Evolutionary conservation across 176 grass and related monocot species (phyloP).

Genomic region (Phragmites australis): DNA sequence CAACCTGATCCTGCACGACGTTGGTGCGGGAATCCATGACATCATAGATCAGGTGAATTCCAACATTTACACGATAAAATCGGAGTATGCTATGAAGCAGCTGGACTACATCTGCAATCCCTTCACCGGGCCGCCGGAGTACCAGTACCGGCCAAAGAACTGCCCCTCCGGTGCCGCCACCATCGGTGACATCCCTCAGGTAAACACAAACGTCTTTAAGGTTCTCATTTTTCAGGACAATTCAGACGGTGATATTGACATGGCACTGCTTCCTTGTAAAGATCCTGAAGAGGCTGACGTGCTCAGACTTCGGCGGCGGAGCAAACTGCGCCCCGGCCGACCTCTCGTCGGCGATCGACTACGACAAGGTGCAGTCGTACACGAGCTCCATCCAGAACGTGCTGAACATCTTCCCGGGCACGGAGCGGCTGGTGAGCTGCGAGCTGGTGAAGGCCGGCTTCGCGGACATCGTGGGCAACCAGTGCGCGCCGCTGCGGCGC

Average conservation of each 20-base stretch:
- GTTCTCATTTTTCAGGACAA: background rate
- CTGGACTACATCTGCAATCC: conserved; percentile 92
- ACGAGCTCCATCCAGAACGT: conserved; percentile 88
- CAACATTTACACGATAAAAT: conserved; percentile 72
- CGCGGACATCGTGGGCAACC: conserved; percentile 61
- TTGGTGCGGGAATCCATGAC: conserved; percentile 66
- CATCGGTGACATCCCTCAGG: conserved; percentile 90
- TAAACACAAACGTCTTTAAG: background rate
- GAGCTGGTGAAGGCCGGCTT: conserved; percentile 71
- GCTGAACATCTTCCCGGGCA: conserved; percentile 81
- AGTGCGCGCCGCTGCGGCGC: conserved; percentile 64
- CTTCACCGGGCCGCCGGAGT: conserved; percentile 75
- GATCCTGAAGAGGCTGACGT: conserved; percentile 76
- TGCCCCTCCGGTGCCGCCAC: conserved; percentile 66
- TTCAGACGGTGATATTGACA: background rate
- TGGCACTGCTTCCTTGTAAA: conserved; percentile 1
- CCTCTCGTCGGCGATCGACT: conserved; percentile 66
- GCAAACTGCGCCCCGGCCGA: conserved; percentile 51
- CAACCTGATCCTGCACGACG: conserved; percentile 52
- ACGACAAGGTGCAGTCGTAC: conserved; percentile 77
- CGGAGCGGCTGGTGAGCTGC: conserved; percentile 74
- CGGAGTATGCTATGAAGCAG: conserved; percentile 45
- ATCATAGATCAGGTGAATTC: conserved; percentile 86
- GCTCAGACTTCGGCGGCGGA: conserved; percentile 54
- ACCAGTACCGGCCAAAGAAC: conserved; percentile 72